Percentiles rank a stretch among this genome's conserved stretches.
These are phyloP conservation scores for Brettanomyces sp. DNA, from an alignment of 805 yeast species.

Conservation along the genomic window DNA sequence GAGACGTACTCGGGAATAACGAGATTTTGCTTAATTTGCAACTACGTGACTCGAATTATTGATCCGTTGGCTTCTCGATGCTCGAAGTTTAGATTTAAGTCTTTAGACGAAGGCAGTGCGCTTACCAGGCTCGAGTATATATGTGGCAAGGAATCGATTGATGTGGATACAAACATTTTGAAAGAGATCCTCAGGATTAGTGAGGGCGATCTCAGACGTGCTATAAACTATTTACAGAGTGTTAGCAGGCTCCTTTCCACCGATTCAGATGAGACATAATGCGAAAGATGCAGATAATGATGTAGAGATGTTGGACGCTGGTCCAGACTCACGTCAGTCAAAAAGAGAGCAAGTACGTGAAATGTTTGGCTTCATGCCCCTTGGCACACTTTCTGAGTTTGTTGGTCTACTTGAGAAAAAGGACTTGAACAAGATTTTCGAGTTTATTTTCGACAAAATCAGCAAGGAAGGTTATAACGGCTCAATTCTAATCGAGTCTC, in stretches of 20 bases:
- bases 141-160: constrained; percentile 35
- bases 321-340: constrained; percentile 1
- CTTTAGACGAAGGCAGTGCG: constrained; percentile 65
- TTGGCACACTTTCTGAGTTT: constrained; percentile 9
- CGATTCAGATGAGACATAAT: neutral
- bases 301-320: constrained; percentile 17
- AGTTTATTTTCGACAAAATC: constrained; percentile 18
- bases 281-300: constrained; percentile 23
- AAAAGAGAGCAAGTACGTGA: constrained; percentile 14
- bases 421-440: constrained; percentile 16
- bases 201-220: constrained; percentile 86
- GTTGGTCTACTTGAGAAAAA: constrained; percentile 11
- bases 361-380: constrained; percentile 26
- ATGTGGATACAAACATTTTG: constrained; percentile 41
- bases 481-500: constrained; percentile 18
- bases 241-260: constrained; percentile 47
- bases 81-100: constrained; percentile 85
- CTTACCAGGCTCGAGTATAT: constrained; percentile 56
- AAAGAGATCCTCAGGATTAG: constrained; percentile 61
- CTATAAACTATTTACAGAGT: constrained; percentile 83
- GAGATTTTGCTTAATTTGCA: constrained; percentile 89
- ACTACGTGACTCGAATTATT: constrained; percentile 91
- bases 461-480: constrained; percentile 26
- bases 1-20: constrained; percentile 85
- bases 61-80: constrained; percentile 96